A percentile compares a stretch with the other conserved stretches of the same genome.
phyloP scores from a whole-genome alignment of 2,329 filamentous ascomycete genomes.

The Rutstroemia sydowiana region DNA sequence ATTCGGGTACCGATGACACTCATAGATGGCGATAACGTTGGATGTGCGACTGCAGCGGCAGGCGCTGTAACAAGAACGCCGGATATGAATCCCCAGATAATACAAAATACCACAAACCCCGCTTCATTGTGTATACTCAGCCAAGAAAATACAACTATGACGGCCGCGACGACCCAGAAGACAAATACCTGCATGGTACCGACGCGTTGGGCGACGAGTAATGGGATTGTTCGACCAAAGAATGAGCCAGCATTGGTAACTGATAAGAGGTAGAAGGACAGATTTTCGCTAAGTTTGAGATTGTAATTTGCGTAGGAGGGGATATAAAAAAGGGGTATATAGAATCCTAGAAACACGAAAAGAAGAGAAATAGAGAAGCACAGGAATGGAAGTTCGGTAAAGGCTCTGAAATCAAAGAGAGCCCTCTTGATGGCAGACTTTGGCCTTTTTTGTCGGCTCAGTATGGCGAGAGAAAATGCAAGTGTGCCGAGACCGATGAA shows the following conservation, averaged over 20 bases:
- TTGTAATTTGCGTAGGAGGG: conserved; percentile 34
- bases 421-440: neutral
- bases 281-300: conserved; percentile 36
- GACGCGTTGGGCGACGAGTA: conserved; percentile 41
- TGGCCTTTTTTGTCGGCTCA: neutral
- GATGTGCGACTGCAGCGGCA: neutral
- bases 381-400: conserved; percentile 30
- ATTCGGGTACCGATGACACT: conserved; percentile 11
- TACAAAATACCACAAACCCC: conserved; percentile 62
- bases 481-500: conserved; percentile 38
- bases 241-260: conserved; percentile 43
- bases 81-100: conserved; percentile 73
- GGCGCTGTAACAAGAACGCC: conserved; percentile 36
- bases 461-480: conserved; percentile 16
- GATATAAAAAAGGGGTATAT: conserved; percentile 42
- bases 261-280: conserved; percentile 44
- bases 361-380: conserved; percentile 32
- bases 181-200: conserved; percentile 42
- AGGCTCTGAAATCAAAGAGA: conserved; percentile 21
- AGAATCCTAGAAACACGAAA: conserved; percentile 40
- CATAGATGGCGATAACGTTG: neutral
- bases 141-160: conserved; percentile 32
- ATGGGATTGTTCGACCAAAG: conserved; percentile 45
- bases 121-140: conserved; percentile 42
- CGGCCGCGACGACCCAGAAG: conserved; percentile 14